These are phyloP conservation scores for Fusarium sororula DNA, from an alignment of 2,329 filamentous ascomycete species.

Conservation along the genomic window DNA sequence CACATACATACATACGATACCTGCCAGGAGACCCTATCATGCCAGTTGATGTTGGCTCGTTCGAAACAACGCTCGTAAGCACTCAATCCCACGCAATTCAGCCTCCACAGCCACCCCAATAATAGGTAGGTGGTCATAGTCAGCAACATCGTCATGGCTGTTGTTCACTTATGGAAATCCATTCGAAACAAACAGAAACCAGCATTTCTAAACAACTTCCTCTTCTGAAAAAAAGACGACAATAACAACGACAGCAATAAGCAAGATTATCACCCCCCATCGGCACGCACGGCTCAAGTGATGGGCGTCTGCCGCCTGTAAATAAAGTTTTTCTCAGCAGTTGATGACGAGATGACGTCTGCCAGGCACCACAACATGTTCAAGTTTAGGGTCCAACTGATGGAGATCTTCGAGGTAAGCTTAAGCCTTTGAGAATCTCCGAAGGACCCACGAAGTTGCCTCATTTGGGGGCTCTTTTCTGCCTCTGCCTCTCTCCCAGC, in stretches of 20 bases:
- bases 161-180: slow-evolving; percentile 23
- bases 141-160: slow-evolving; percentile 7
- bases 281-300: slow-evolving; percentile 15
- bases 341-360: slow-evolving; percentile 32
- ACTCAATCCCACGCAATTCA: slow-evolving; percentile 37
- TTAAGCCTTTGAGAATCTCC: slow-evolving; percentile 38
- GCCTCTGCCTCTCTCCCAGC: slow-evolving; percentile 1
- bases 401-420: slow-evolving; percentile 37
- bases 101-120: slow-evolving; percentile 11
- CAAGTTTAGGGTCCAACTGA: slow-evolving; percentile 34
- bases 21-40: neutral
- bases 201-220: neutral
- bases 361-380: slow-evolving; percentile 23
- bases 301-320: neutral
- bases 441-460: slow-evolving; percentile 13
- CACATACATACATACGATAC: neutral
- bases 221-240: neutral
- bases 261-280: neutral
- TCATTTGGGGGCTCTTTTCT: neutral
- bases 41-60: slow-evolving; percentile 6
- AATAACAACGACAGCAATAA: neutral
- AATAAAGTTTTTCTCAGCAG: slow-evolving; percentile 18
- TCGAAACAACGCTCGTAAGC: slow-evolving; percentile 35
- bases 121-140: neutral
- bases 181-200: neutral